Conservation (phyloP, 768 basidiomycete genomes). For the Hygrophoropsis aurantiaca region DNA sequence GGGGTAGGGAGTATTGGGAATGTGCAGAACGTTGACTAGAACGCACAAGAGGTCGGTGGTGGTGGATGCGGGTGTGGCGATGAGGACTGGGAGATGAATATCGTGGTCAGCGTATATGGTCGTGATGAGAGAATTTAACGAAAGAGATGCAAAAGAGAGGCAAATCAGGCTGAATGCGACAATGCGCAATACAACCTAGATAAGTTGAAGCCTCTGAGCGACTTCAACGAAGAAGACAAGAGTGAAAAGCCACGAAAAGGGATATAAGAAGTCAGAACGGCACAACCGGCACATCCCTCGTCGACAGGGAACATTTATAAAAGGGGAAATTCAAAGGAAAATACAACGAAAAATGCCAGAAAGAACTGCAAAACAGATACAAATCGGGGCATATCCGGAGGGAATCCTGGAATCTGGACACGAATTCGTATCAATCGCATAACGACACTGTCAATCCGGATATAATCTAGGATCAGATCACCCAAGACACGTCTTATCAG, state of each 20-base stretch:
- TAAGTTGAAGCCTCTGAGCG: constrained; percentile 13
- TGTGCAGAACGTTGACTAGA: constrained; percentile 22
- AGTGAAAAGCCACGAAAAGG: constrained; percentile 19
- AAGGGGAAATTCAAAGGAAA: constrained; percentile 7
- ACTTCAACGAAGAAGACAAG: constrained; percentile 24
- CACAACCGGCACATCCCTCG: constrained; percentile 15
- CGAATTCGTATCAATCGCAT: constrained; percentile 9
- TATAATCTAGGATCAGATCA: constrained; percentile 13
- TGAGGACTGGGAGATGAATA: constrained; percentile 26
- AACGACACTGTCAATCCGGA: constrained; percentile 14
- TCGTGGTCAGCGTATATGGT: constrained; percentile 42
- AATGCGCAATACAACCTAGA: constrained; percentile 22
- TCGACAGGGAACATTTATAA: constrained; percentile 11
- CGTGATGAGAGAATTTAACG: constrained; percentile 25
- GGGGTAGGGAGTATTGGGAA: constrained; percentile 32
- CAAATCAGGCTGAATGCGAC: constrained; percentile 11
- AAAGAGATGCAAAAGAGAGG: constrained; percentile 19
- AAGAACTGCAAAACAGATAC: too few species aligned
- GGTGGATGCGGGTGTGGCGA: too few species aligned
- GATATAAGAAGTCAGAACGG: constrained; percentile 34
- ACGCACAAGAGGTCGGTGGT: constrained; percentile 35
- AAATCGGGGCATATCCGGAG: too few species aligned
- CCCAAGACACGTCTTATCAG: constrained; percentile 22
- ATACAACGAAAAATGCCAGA: too few species aligned
- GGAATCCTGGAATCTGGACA: too few species aligned